phyloP scores from a whole-genome alignment of 2,329 filamentous ascomycete species.

The Cytospora schulzeri region DNA sequence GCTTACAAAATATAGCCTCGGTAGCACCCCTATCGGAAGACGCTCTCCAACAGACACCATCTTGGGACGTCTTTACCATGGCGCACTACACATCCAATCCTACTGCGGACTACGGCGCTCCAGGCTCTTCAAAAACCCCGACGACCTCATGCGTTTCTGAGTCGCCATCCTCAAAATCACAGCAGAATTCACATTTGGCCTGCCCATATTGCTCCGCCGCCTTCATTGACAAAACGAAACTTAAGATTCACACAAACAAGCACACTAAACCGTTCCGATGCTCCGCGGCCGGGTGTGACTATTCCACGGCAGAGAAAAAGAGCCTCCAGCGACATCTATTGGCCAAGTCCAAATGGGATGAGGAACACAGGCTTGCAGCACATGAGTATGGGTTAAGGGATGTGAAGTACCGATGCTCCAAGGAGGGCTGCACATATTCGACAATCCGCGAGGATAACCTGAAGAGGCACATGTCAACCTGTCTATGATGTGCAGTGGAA shows the following conservation, averaged over 20 bases:
- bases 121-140: neutral
- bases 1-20: neutral
- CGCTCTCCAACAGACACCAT: neutral
- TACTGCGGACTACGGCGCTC: neutral
- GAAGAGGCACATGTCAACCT: constrained; percentile 19
- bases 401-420: constrained; percentile 9
- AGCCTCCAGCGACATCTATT: constrained; percentile 25
- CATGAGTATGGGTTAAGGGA: constrained; percentile 4
- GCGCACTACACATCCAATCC: neutral
- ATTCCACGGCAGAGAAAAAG: constrained; percentile 25
- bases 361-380: constrained; percentile 20
- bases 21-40: neutral
- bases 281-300: constrained; percentile 15
- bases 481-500: neutral
- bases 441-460: constrained; percentile 24
- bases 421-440: constrained; percentile 16
- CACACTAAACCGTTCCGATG: constrained; percentile 27
- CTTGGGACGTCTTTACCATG: neutral
- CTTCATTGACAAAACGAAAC: constrained; percentile 20
- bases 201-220: constrained; percentile 19
- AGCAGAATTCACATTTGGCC: neutral
- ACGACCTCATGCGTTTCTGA: neutral
- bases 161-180: neutral
- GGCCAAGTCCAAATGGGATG: constrained; percentile 23
- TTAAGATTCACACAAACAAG: constrained; percentile 26